Base-by-base conservation (phyloP, 768 basidiomycete genomes). In the Sarcodon sp. region DNA sequence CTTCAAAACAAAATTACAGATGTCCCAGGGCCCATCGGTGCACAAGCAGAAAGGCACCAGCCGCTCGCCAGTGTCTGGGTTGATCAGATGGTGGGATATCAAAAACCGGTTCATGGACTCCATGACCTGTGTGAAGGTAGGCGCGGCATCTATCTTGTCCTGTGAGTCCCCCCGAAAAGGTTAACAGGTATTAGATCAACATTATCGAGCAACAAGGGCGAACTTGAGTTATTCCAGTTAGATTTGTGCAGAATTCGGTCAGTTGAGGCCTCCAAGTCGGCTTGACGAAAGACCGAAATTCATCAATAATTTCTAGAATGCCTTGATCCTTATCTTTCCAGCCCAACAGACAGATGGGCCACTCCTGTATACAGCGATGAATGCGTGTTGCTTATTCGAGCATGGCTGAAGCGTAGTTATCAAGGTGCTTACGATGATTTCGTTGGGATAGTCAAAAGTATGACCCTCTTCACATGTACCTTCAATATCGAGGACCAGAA, bases 211-310 rank as follows among this genome's bases (percentile, higher is more conserved):
- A 46, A 37, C 44, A 31, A 21, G 44, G 16, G 68, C 79, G 52
- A 51, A 93, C 93, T 72, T 99, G 94, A 2, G 80, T 83, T 50
- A 99, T 92, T 13, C 92, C 91, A 8, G 94, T 99, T 43, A 99
- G 70, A 34, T 76, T 64, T 15, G 73, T 89, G 62, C 94, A 97
- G 61, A 96, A 99, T 3, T 72, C 65, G 6, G 87, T 83, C 6
- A 99, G 72, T 46, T 64, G 69, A 1, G 93, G 91, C 39, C 75
- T 69, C 89, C 91, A 97, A 6, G 80, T 84, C 6, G 94, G 94
- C 57, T 71, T 71, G 39, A 97, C 90, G 62, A 87, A 94, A 54
- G 78, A 82, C 51, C 86, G 80, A 67, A 92, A 98, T 60, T 89
- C 87, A 54, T 79, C 84, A 15, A 84, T 71, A 35, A 84, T 67